A percentile compares a stretch with the other conserved stretches of the same genome.
Conservation (phyloP, 2,329 filamentous ascomycete genomes). For the Alternaria viburni region DNA sequence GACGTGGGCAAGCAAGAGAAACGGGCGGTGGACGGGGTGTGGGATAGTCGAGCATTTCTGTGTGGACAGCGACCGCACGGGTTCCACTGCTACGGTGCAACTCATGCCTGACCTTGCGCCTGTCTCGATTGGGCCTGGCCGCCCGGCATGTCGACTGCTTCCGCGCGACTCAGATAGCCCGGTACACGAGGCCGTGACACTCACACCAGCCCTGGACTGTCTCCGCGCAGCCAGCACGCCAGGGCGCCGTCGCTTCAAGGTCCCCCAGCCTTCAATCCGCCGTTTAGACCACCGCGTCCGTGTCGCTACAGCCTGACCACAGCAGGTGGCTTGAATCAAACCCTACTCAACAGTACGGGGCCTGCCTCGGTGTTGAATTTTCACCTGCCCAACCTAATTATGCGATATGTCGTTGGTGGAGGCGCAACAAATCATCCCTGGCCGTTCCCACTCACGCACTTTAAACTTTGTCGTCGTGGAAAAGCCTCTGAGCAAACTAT, state of each 20-base stretch:
- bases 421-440: constrained; percentile 22
- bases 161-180: constrained; percentile 26
- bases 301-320: constrained; percentile 19
- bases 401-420: constrained; percentile 25
- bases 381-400: constrained; percentile 24
- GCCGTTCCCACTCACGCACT: constrained; percentile 6
- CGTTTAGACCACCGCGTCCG: constrained; percentile 17
- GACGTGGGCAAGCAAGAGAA: constrained; percentile 30
- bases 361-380: constrained; percentile 21
- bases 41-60: constrained; percentile 33
- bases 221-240: constrained; percentile 1
- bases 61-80: constrained; percentile 24
- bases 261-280: constrained; percentile 21
- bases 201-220: constrained; percentile 8
- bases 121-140: constrained; percentile 8
- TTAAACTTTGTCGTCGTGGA: constrained; percentile 13
- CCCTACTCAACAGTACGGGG: constrained; percentile 14
- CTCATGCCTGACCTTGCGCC: constrained; percentile 19
- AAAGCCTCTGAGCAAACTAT: constrained; percentile 28
- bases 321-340: constrained; percentile 5
- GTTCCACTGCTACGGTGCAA: constrained; percentile 20
- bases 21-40: constrained; percentile 28
- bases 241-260: constrained; percentile 23
- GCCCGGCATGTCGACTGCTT: constrained; percentile 22
- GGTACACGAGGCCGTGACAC: constrained; percentile 27